phyloP scores from a whole-genome alignment of 495 filamentous ascomycete genomes.

The Monascus purpureus region DNA sequence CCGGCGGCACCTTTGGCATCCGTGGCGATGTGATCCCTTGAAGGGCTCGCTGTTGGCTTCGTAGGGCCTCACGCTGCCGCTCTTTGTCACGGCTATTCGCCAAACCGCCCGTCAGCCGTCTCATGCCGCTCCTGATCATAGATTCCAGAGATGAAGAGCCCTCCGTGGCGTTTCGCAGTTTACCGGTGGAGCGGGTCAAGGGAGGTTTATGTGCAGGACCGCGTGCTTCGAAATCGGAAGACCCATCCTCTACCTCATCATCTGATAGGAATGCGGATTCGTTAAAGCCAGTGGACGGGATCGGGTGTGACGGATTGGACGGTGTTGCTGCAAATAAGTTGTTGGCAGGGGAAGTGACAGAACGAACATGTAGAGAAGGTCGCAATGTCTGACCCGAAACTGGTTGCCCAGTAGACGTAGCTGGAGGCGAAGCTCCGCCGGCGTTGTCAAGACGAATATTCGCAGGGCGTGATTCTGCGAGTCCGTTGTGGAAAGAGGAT shows the following conservation, averaged over 20 bases:
- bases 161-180: constrained; percentile 25
- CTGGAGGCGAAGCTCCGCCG: constrained; percentile 42
- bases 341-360: constrained; percentile 56
- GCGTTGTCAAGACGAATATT: constrained; percentile 41
- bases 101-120: constrained; percentile 50
- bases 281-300: constrained; percentile 15
- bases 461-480: constrained; percentile 54
- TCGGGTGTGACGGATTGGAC: constrained; percentile 11
- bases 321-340: constrained; percentile 34
- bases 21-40: constrained; percentile 36
- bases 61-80: constrained; percentile 42
- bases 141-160: constrained; percentile 52
- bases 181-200: constrained; percentile 35
- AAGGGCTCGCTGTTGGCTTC: constrained; percentile 34
- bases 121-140: constrained; percentile 52
- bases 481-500: constrained; percentile 78
- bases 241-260: constrained; percentile 34
- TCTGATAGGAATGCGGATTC: constrained; percentile 44
- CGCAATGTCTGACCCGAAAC: constrained; percentile 20
- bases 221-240: constrained; percentile 34
- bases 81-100: constrained; percentile 42
- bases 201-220: constrained; percentile 31
- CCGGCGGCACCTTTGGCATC: constrained; percentile 50
- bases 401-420: constrained; percentile 12
- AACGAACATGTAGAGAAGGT: constrained; percentile 52